A percentile compares a stretch with the other conserved stretches of the same genome.
Evolutionary conservation across 176 grass and related monocot species (phyloP).

Genomic region (Triticum aestivum): DNA sequence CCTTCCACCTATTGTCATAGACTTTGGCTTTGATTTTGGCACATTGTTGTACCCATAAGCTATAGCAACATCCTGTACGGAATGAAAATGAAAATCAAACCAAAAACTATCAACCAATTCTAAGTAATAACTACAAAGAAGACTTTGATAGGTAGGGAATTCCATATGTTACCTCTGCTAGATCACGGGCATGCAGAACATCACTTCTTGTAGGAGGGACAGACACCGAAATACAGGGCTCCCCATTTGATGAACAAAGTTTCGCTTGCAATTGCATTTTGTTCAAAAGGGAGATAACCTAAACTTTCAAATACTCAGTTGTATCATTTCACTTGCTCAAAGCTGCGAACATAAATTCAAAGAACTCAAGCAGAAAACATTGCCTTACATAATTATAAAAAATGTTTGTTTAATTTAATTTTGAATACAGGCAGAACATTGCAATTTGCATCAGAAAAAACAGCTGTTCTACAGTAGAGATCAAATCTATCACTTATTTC

Average conservation of each 20-base stretch:
- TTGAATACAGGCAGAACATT: slow-evolving; percentile 11
- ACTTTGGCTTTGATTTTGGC: slow-evolving; percentile 87
- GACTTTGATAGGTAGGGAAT: slow-evolving; percentile 1
- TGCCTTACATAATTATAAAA: not conserved
- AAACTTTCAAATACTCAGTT: slow-evolving; percentile 24
- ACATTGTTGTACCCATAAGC: slow-evolving; percentile 98
- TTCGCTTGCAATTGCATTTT: slow-evolving; percentile 96
- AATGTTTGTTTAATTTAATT: not conserved
- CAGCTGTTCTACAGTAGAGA: not conserved
- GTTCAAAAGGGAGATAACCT: slow-evolving; percentile 84
- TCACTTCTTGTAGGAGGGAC: slow-evolving; percentile 87
- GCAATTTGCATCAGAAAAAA: not conserved
- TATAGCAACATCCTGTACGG: slow-evolving; percentile 88
- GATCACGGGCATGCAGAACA: slow-evolving; percentile 71
- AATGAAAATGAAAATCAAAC: slow-evolving; percentile 16
- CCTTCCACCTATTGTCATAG: slow-evolving; percentile 75
- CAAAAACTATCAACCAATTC: not conserved
- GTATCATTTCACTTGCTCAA: slow-evolving; percentile 15
- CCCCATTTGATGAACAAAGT: slow-evolving; percentile 30
- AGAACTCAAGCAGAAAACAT: slow-evolving; percentile 11
- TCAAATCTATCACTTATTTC: not conserved
- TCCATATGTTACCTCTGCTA: slow-evolving; percentile 53
- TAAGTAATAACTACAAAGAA: slow-evolving; percentile 1
- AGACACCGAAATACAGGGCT: slow-evolving; percentile 49
- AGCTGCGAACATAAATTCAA: not conserved